Conservation (phyloP, 495 filamentous ascomycete genomes). For the Hyaloscypha variabilis region DNA sequence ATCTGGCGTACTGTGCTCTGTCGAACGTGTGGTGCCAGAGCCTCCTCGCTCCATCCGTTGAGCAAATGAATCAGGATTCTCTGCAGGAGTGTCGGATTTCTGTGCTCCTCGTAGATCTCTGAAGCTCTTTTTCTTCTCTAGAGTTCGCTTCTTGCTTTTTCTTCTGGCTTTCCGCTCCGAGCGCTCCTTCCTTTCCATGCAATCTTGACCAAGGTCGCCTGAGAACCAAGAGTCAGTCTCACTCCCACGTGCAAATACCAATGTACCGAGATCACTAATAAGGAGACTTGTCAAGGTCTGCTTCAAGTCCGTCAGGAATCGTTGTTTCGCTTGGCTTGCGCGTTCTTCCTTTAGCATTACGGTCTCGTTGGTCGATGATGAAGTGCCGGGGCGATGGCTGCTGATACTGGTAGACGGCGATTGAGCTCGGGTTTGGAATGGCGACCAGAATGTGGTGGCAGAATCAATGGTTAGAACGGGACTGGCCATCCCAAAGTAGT, state of each 20-base stretch:
- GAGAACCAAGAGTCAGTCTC: constrained; percentile 94
- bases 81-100: constrained; percentile 17
- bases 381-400: constrained; percentile 53
- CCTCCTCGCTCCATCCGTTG: constrained; percentile 23
- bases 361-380: constrained; percentile 62
- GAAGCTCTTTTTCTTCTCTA: constrained; percentile 63
- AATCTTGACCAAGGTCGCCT: constrained; percentile 72
- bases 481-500: constrained; percentile 68
- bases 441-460: constrained; percentile 85
- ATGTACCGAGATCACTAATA: constrained; percentile 84
- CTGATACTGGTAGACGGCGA: constrained; percentile 58
- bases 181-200: constrained; percentile 73
- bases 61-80: constrained; percentile 12
- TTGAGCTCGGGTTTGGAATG: constrained; percentile 66
- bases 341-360: constrained; percentile 50
- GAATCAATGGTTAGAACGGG: constrained; percentile 77
- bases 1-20: constrained; percentile 21
- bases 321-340: constrained; percentile 43
- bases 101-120: constrained; percentile 48
- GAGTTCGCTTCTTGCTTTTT: constrained; percentile 47
- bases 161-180: constrained; percentile 49
- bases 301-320: constrained; percentile 76
- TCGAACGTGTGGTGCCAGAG: constrained; percentile 16
- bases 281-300: constrained; percentile 82
- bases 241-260: constrained; percentile 81